These are phyloP conservation scores for Berberis vulgaris DNA, from an alignment of 164 flowering plant species.

Conservation along the genomic window DNA sequence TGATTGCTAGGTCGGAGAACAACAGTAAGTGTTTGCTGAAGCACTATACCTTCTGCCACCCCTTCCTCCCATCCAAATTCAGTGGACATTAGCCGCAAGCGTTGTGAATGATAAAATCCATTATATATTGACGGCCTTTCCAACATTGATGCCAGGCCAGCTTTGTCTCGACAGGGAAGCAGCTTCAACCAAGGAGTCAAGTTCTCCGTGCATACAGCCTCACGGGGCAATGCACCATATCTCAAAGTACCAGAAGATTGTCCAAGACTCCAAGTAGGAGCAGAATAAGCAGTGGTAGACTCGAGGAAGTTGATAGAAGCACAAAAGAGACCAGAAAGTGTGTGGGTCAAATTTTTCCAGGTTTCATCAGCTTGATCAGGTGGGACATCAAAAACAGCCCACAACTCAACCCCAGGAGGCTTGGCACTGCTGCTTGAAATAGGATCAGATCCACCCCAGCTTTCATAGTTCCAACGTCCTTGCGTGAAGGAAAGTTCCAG, in stretches of 20 bases:
- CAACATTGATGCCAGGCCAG: slow-evolving; percentile 79
- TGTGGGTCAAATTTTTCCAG: slow-evolving; percentile 89
- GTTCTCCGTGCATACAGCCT: slow-evolving; percentile 98
- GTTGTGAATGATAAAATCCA: slow-evolving; percentile 90
- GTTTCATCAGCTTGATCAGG: slow-evolving; percentile 63
- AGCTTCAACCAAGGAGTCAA: slow-evolving; percentile 97
- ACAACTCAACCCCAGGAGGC: slow-evolving; percentile 96
- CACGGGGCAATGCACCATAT: slow-evolving; percentile 93
- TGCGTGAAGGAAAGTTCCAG: slow-evolving; percentile 96
- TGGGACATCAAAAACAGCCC: slow-evolving; percentile 92
- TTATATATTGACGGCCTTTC: slow-evolving; percentile 85
- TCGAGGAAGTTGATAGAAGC: slow-evolving; percentile 92
- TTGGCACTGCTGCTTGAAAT: slow-evolving; percentile 76
- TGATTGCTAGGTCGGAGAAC: slow-evolving; percentile 64
- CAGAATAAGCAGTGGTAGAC: slow-evolving; percentile 66
- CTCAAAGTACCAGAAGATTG: slow-evolving; percentile 48
- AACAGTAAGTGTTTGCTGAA: slow-evolving; percentile 83
- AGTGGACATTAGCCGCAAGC: slow-evolving; percentile 50
- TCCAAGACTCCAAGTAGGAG: slow-evolving; percentile 64
- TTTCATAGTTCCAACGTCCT: slow-evolving; percentile 95
- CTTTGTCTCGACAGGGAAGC: slow-evolving; percentile 96
- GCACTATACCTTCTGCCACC: slow-evolving; percentile 38
- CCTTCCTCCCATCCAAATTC: slow-evolving; percentile 29
- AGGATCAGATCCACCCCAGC: slow-evolving; percentile 94
- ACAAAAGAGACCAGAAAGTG: slow-evolving; percentile 95